Evolutionary conservation across 108 stramenopile species (phyloP), one percentile per base, ranked within the genome.

Genomic region (Skeletonema costatum): DNA sequence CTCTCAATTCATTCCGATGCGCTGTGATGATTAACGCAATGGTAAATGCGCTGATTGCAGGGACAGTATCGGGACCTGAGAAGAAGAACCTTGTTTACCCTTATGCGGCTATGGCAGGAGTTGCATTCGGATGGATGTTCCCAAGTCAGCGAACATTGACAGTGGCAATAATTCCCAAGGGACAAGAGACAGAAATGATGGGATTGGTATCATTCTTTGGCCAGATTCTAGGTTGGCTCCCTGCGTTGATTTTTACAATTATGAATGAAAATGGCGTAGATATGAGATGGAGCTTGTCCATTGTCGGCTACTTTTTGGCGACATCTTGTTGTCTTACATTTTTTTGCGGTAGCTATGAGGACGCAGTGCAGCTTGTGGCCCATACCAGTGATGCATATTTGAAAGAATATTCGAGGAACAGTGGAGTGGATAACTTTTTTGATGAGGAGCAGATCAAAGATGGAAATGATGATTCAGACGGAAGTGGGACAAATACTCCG

Each of bases 181-280:
- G 86, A 4, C 75, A 73, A 60, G 79, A 87, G 51, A 80, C 83
- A 3, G 85, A 90, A 77, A 86, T 90, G 73, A 85, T 86, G 86
- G 87, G 89, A n/a, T 61, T 86, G 39, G 70, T 81, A 6, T 70
- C 71, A 7, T 86, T 86, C 68, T 78, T 76, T 38, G 79, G 81
- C 11, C 90, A 91, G 70, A 73, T 90, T 29, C 30, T 91, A 0
- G 85, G 82, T 0, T 95, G 91, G 91, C 68, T 90, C 7, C 93
- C 93, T 4, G 84, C 90, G 8, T 69, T 95, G 25, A 46, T 95
- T 5, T 92, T 91, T 50, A 89, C 87, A 0, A 39, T 84, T 9
- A 80, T 95, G 86, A 92, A 90, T 68, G 91, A 94, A 73, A 67
- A 60, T 16, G 89, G 84, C 16, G 81, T 90, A 5, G 80, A 60